A percentile compares a stretch with the other conserved stretches of the same genome.
Evolutionary conservation across 805 yeast species (phyloP).

Genomic region (Grigorovia jiainica): DNA sequence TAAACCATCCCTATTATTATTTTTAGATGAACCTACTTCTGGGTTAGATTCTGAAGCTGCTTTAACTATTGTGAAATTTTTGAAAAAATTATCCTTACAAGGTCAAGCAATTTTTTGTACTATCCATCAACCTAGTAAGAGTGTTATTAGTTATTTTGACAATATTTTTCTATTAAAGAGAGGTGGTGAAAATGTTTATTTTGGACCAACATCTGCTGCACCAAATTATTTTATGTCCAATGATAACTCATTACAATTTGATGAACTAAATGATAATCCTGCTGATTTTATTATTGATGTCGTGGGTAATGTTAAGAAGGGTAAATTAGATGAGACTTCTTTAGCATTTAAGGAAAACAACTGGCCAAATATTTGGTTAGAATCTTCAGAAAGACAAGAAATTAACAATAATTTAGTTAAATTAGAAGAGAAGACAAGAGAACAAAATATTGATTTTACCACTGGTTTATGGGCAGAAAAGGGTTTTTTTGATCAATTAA

Average conservation of each 20-base stretch:
- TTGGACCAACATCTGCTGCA: constrained; percentile 61
- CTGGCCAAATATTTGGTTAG: constrained; percentile 19
- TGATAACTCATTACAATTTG: constrained; percentile 52
- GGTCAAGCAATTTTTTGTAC: constrained; percentile 55
- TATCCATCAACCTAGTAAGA: constrained; percentile 59
- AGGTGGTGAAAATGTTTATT: constrained; percentile 66
- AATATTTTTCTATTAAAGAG: constrained; percentile 49
- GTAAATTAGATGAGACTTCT: not conserved
- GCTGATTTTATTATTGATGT: constrained; percentile 68
- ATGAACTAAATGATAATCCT: constrained; percentile 44
- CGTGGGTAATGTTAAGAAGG: constrained; percentile 50
- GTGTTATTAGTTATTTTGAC: constrained; percentile 50
- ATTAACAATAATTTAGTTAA: constrained; percentile 4
- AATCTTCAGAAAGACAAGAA: constrained; percentile 9
- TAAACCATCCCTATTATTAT: constrained; percentile 43
- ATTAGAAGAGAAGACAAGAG: constrained; percentile 14
- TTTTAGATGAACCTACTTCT: constrained; percentile 54
- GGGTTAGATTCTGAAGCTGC: constrained; percentile 53
- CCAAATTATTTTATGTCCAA: constrained; percentile 42
- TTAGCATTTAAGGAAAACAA: constrained; percentile 1
- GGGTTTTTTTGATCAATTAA: no score
- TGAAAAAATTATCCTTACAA: constrained; percentile 39
- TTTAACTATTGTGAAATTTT: constrained; percentile 46
- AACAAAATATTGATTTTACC: constrained; percentile 13
- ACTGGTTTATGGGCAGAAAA: constrained; percentile 13